phyloP scores from a whole-genome alignment of 1,284 basidiomycete genomes.

The Serendipita sp. region DNA sequence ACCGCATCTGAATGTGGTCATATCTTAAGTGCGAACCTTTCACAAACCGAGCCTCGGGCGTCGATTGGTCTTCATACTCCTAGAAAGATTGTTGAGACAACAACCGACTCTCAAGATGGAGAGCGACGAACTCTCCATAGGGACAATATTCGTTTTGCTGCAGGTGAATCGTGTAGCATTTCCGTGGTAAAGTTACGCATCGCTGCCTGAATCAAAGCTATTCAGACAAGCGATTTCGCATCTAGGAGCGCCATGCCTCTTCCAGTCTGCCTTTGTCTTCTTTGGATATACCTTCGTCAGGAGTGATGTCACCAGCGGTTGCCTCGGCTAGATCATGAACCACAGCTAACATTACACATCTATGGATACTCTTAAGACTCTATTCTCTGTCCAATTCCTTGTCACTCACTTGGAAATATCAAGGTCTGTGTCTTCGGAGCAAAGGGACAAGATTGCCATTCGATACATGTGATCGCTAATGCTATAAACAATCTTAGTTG shows the following conservation, averaged over 20 bases:
- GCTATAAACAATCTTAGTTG: slow-evolving; percentile 26
- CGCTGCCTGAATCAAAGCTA: slow-evolving; percentile 44
- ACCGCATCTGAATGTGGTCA: background rate
- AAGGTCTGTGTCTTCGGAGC: slow-evolving; percentile 52
- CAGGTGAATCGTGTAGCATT: slow-evolving; percentile 73
- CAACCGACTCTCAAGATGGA: background rate
- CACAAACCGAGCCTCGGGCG: slow-evolving; percentile 77
- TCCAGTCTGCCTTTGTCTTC: slow-evolving; percentile 69
- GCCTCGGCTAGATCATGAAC: slow-evolving; percentile 97
- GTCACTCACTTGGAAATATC: slow-evolving; percentile 58
- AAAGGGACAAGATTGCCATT: slow-evolving; percentile 86
- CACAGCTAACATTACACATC: slow-evolving; percentile 78
- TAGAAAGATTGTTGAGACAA: slow-evolving; percentile 21
- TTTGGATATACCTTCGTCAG: slow-evolving; percentile 73
- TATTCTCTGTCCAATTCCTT: background rate
- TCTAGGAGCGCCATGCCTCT: slow-evolving; percentile 27
- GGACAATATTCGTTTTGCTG: slow-evolving; percentile 60
- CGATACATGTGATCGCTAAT: slow-evolving; percentile 97
- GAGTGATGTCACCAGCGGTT: slow-evolving; percentile 84
- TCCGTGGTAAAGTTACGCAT: slow-evolving; percentile 84
- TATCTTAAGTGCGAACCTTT: slow-evolving; percentile 45
- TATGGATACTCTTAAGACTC: slow-evolving; percentile 21
- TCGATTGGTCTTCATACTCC: slow-evolving; percentile 83
- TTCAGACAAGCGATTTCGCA: background rate
- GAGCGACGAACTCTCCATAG: slow-evolving; percentile 56